phyloP scores from a whole-genome alignment of 2,329 filamentous ascomycete species.

The Graphilbum ipis-grandicollis region DNA sequence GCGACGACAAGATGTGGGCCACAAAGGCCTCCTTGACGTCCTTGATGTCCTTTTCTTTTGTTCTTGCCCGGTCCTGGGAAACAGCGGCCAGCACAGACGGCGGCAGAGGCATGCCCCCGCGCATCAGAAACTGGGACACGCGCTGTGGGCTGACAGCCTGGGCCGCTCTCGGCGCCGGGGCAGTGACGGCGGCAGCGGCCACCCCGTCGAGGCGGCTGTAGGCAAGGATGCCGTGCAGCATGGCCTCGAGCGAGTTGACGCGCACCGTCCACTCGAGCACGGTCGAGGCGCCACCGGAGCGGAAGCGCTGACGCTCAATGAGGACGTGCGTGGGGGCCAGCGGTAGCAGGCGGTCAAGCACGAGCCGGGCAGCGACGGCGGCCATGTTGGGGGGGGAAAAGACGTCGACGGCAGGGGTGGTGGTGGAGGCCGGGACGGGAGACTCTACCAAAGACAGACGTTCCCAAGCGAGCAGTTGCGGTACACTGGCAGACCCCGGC shows the following conservation, averaged over 20 bases:
- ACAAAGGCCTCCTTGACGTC: slow-evolving; percentile 11
- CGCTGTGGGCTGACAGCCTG: slow-evolving; percentile 29
- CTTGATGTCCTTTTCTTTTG: slow-evolving; percentile 11
- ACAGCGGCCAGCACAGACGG: neutral
- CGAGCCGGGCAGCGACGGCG: slow-evolving; percentile 15
- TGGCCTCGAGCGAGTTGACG: slow-evolving; percentile 68
- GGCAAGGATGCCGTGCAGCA: slow-evolving; percentile 55
- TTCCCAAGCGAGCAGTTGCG: slow-evolving; percentile 13
- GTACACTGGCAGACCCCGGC: neutral
- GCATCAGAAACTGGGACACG: slow-evolving; percentile 36
- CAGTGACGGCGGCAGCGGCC: slow-evolving; percentile 15
- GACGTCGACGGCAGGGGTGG: slow-evolving; percentile 4
- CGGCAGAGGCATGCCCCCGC: slow-evolving; percentile 5
- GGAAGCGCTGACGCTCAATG: slow-evolving; percentile 45
- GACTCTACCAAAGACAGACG: slow-evolving; percentile 9
- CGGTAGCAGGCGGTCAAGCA: slow-evolving; percentile 20
- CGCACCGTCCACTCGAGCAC: slow-evolving; percentile 71
- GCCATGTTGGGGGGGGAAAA: slow-evolving; percentile 20
- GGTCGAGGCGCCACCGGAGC: slow-evolving; percentile 43
- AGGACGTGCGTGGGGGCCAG: slow-evolving; percentile 50
- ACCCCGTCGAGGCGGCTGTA: slow-evolving; percentile 35
- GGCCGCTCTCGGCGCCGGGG: slow-evolving; percentile 13
- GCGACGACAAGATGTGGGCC: neutral
- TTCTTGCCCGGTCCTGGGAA: slow-evolving; percentile 1
- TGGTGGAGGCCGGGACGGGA: slow-evolving; percentile 1